Evolutionary conservation across 2,329 filamentous ascomycete species (phyloP), one percentile per base, ranked within the genome.

Genomic region (Triangularia setosa): DNA sequence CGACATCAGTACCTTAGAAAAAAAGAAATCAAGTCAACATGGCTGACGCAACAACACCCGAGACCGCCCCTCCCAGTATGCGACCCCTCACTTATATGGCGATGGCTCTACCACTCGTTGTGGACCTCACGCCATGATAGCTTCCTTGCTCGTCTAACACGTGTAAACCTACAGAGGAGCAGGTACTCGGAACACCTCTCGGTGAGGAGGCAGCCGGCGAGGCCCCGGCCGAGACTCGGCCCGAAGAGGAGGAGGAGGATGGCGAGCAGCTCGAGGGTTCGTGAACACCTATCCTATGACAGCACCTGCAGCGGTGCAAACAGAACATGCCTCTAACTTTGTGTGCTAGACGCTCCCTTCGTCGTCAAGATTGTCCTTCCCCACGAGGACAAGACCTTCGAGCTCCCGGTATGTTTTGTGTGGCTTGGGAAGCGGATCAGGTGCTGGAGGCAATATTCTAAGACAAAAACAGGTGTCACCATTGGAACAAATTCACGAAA

Each of bases 401-500:
- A 93, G 75, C 88, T 97, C 71, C 93, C 92, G 86, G 93, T 96
- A 78, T 79, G 85, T 80, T 48, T 6, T 62, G 33, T 57, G 54
- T 62, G 23, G 18, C 59, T 55, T 44, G 24, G 55, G 64, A 33
- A 24, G 54, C 30, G 12, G 2, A 14, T 33, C 11, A 2, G 18
- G 40, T 25, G 56, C 35, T 63, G 48, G n/a, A 16, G 56, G n/a
- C 40, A 48, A 14, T 54, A 25, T 68, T 63, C 70, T 71, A 73
- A 73, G 70, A 67, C 59, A 64, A 14, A 61, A 61, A 64, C 72
- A 95, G 91, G 91, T 96, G 63, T 94, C 92, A 52, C 89, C 89
- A 69, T 91, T 97, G 82, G 96, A 99, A 80, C 94, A 97, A 77
- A 90, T 98, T 67, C 95, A 98, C 79, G 95, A 99, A 82, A 89